These are phyloP conservation scores for Trapa incisa DNA, from an alignment of 345 rosid genomes.

Conservation along the genomic window DNA sequence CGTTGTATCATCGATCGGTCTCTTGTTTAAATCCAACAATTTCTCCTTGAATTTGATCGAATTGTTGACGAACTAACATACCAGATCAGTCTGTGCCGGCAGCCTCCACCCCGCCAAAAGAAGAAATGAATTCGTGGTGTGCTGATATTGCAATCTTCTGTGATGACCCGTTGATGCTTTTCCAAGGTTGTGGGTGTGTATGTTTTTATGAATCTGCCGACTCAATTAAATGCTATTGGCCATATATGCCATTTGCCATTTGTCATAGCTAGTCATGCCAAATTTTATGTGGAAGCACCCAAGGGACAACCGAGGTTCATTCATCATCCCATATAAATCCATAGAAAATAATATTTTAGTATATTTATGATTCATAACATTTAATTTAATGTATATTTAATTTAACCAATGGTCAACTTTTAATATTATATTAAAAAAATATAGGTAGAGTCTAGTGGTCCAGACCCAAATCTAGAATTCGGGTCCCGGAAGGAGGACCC, in stretches of 20 bases:
- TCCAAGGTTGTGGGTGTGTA: neutral
- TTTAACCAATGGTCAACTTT: too few species aligned
- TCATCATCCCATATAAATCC: neutral
- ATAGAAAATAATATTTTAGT: neutral
- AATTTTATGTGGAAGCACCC: neutral
- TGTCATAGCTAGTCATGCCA: neutral
- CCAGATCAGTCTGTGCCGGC: neutral
- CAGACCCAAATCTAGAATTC: too few species aligned
- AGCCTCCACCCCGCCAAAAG: neutral
- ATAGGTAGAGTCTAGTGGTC: too few species aligned
- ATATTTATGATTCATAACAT: too few species aligned
- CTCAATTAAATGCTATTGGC: conserved; percentile 1
- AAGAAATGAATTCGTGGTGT: too few species aligned
- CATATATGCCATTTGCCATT: neutral
- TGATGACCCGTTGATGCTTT: neutral
- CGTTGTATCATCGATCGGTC: too few species aligned
- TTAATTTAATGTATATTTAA: too few species aligned
- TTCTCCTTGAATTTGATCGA: too few species aligned
- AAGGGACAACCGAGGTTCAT: neutral
- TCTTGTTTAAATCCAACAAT: too few species aligned
- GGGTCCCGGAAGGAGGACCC: too few species aligned
- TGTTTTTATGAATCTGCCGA: conserved; percentile 1
- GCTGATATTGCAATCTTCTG: neutral
- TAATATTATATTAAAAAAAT: too few species aligned
- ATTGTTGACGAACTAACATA: too few species aligned